Percentiles rank a stretch among this genome's conserved stretches.
phyloP scores from a whole-genome alignment of 805 yeast species.

The Zygosaccharomyces lentus region DNA sequence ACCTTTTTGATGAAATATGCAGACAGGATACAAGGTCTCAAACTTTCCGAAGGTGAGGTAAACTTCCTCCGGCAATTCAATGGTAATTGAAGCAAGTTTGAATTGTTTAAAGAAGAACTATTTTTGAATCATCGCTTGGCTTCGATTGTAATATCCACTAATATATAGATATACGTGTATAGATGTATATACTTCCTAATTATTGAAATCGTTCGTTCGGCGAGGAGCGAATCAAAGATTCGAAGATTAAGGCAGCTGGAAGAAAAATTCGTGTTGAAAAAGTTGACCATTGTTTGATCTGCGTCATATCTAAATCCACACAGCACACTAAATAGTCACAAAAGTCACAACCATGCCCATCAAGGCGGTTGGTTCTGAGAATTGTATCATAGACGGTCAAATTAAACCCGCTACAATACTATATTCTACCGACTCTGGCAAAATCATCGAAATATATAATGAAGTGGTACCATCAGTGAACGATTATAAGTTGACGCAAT shows the following conservation, averaged over 20 bases:
- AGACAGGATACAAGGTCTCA: slow-evolving; percentile 19
- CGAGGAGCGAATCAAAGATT: not conserved
- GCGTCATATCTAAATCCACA: too few relatives aligned
- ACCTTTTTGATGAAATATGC: slow-evolving; percentile 26
- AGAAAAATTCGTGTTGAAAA: not conserved
- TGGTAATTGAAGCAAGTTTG: slow-evolving; percentile 2
- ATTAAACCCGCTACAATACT: slow-evolving; percentile 60
- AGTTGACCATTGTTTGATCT: too few relatives aligned
- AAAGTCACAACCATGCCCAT: slow-evolving; percentile 10
- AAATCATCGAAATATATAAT: slow-evolving; percentile 50
- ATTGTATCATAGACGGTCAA: slow-evolving; percentile 48
- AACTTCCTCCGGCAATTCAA: slow-evolving; percentile 28
- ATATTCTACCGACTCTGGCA: slow-evolving; percentile 53
- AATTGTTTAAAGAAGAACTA: not conserved
- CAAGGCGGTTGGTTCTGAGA: slow-evolving; percentile 54
- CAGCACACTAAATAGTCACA: not conserved
- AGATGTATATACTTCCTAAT: not conserved
- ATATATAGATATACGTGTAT: not conserved
- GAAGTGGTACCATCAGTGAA: slow-evolving; percentile 34
- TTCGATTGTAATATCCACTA: slow-evolving; percentile 3
- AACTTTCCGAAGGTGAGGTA: slow-evolving; percentile 23
- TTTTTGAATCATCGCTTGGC: not conserved
- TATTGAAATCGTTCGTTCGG: not conserved
- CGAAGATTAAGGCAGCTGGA: not conserved
- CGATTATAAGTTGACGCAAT: slow-evolving; percentile 41